These are phyloP conservation scores for Filobasidium uniguttulatum DNA, from an alignment of 1,284 basidiomycete genomes.

Conservation along the genomic window DNA sequence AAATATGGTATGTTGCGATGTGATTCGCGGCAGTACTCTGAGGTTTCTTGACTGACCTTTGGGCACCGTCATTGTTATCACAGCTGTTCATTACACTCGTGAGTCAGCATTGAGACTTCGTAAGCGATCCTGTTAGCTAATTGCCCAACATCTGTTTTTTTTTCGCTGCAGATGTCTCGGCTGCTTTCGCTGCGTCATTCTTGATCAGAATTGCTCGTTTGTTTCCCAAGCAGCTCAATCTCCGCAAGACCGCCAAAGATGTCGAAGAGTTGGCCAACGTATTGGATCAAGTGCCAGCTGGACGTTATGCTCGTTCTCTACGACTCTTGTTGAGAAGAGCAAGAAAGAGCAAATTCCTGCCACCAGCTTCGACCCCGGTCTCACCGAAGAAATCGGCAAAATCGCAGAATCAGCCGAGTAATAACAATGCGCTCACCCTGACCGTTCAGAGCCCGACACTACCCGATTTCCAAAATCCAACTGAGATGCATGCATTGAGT, in stretches of 20 bases:
- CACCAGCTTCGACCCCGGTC: constrained; percentile 29
- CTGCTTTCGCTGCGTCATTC: constrained; percentile 81
- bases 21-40: constrained; percentile 10
- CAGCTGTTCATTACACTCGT: constrained; percentile 16
- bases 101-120: neutral
- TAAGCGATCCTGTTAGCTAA: constrained; percentile 23
- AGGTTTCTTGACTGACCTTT: no score
- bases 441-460: no score
- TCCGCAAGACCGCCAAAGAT: constrained; percentile 56
- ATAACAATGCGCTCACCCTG: no score
- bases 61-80: no score
- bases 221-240: constrained; percentile 73
- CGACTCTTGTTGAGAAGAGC: constrained; percentile 73
- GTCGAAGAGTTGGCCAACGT: constrained; percentile 63
- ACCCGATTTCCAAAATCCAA: no score
- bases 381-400: constrained; percentile 30
- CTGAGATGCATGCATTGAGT: no score
- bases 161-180: constrained; percentile 77
- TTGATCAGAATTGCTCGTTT: constrained; percentile 68
- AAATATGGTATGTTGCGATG: constrained; percentile 52
- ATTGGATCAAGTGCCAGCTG: constrained; percentile 70
- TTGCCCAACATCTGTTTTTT: constrained; percentile 2
- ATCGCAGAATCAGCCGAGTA: no score
- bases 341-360: constrained; percentile 49
- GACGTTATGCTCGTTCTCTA: constrained; percentile 72